Conservation (phyloP, 805 yeast species). For the Starmerella cellae region DNA sequence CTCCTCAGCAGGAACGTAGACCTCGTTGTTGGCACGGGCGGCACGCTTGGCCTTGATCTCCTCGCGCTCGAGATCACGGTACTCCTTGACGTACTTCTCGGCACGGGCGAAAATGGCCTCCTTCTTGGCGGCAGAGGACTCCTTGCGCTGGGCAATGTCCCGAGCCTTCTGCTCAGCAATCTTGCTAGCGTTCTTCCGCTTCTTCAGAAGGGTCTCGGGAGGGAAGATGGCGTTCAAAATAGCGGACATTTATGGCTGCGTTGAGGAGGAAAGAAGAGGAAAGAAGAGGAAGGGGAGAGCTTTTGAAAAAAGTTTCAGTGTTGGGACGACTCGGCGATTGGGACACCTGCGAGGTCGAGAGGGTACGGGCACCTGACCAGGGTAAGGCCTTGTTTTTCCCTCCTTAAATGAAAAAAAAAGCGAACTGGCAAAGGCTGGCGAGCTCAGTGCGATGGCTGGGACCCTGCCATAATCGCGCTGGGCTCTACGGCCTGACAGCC, state of each 20-base stretch:
- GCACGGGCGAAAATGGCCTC: slow-evolving; percentile 76
- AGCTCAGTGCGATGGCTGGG: no score
- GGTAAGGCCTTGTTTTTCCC: no score
- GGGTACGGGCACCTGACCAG: slow-evolving; percentile 1
- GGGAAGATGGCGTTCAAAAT: slow-evolving; percentile 24
- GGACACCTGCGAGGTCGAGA: not conserved
- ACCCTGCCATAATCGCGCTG: no score
- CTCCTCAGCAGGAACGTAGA: slow-evolving; percentile 88
- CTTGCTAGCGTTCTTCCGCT: slow-evolving; percentile 45
- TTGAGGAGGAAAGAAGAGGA: not conserved
- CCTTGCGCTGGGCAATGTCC: slow-evolving; percentile 33
- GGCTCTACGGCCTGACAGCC: no score
- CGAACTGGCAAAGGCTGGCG: not conserved
- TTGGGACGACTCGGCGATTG: not conserved
- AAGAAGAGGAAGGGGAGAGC: not conserved
- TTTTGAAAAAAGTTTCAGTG: slow-evolving; percentile 1
- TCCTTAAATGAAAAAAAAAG: not conserved
- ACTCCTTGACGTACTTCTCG: slow-evolving; percentile 92
- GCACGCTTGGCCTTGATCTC: slow-evolving; percentile 67
- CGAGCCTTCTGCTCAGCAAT: slow-evolving; percentile 43
- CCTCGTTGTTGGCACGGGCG: slow-evolving; percentile 84
- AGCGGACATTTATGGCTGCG: slow-evolving; percentile 5
- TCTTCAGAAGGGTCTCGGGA: slow-evolving; percentile 49
- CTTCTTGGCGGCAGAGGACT: slow-evolving; percentile 26
- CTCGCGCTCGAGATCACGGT: slow-evolving; percentile 84